A percentile compares a stretch with the other conserved stretches of the same genome.
Conservation (phyloP, 768 basidiomycete genomes). For the Mycena filopes region DNA sequence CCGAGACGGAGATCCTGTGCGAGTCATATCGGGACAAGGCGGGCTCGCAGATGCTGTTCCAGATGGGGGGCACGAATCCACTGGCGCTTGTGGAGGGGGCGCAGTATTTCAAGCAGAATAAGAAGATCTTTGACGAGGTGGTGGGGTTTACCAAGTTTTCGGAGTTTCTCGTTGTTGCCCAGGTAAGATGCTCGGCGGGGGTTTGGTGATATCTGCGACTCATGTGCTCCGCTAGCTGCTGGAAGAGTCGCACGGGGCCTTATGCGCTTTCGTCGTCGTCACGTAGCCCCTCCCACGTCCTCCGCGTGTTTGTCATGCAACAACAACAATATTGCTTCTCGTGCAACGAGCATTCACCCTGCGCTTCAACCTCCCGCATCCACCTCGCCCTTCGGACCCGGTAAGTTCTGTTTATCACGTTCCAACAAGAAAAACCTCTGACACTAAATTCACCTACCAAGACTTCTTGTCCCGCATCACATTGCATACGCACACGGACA, state of each 20-base stretch:
- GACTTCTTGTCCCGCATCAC: too few relatives aligned
- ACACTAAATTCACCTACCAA: too few relatives aligned
- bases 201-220: not conserved
- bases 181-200: slow-evolving; percentile 56
- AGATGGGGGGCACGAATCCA: slow-evolving; percentile 59
- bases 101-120: slow-evolving; percentile 76
- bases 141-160: slow-evolving; percentile 98
- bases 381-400: too few relatives aligned
- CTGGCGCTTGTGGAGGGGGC: slow-evolving; percentile 83
- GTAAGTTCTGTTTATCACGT: too few relatives aligned
- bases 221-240: slow-evolving; percentile 53
- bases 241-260: slow-evolving; percentile 58
- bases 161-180: slow-evolving; percentile 94
- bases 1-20: slow-evolving; percentile 88
- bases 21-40: slow-evolving; percentile 86
- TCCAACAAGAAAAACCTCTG: too few relatives aligned
- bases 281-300: too few relatives aligned
- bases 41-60: slow-evolving; percentile 76
- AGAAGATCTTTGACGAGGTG: slow-evolving; percentile 83
- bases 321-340: too few relatives aligned
- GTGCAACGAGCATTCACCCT: too few relatives aligned
- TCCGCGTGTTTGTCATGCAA: too few relatives aligned
- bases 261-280: too few relatives aligned
- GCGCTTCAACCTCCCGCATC: too few relatives aligned
- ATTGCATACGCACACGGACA: too few relatives aligned